Base-by-base conservation (phyloP, 2,329 filamentous ascomycete species). In the Venturia asperata region DNA sequence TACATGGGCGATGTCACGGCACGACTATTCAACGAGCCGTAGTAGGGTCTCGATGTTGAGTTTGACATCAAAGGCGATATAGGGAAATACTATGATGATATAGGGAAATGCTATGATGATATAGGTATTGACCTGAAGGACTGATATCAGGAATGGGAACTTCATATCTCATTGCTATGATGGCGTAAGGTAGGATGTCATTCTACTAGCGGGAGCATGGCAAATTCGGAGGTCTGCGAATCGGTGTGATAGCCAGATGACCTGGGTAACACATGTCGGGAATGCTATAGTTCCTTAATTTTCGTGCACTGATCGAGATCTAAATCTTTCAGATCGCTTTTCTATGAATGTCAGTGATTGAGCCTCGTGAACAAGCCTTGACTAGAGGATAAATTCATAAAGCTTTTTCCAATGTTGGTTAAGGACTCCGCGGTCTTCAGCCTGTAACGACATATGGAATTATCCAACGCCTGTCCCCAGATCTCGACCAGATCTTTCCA, bases 1-100 rank as follows among this genome's bases (percentile, higher is more conserved):
- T 92, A 92, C 70, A 91, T 96, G 84, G 91, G 90, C 3, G 92
- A 96, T 70, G 88, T 97, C 68, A 96, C 91, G 0, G 90, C 91
- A 21, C 83, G 89, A 66, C 83, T 97, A 7, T 85, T 97, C 42
- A 90, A 90, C 45, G 92, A 97, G 76, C 55, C 64, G 52, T 65
- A 52, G 24, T 27, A 21, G 47, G 13, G 5, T 11, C 2, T 2
- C 6, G 47, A 52, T 17, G 7, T 15, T 13, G 21, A 5, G 13
- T 3, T 52, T 10, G 47, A 52, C 47, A 27, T 27, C 21, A 27
- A 27, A 27, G 24, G n/a, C 21, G 10, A 52, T 13, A 15, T 7
- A 13, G 7, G 45, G 10, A 47, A 21, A n/a, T 11, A 13, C 5
- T 13, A 3, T 21, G 47, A 11, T 27, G 45, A 47, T 7, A 10